These are phyloP conservation scores for Parafenestella ontariensis DNA, from an alignment of 2,329 filamentous ascomycete genomes.

Conservation along the genomic window DNA sequence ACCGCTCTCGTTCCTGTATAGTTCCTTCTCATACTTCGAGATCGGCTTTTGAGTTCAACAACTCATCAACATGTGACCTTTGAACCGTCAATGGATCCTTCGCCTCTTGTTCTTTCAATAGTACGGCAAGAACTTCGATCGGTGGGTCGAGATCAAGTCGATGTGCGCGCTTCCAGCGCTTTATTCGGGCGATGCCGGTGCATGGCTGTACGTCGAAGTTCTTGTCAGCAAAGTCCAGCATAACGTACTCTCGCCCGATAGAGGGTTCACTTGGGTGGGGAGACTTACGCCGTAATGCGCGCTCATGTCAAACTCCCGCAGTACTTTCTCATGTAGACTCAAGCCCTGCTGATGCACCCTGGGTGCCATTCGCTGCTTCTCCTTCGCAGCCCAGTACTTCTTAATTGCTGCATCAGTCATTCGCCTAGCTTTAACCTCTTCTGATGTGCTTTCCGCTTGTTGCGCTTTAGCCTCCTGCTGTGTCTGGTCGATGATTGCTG, in stretches of 20 bases:
- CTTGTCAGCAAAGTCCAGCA: conserved; percentile 16
- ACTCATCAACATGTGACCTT: conserved; percentile 76
- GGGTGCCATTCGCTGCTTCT: conserved; percentile 70
- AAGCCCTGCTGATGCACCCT: conserved; percentile 81
- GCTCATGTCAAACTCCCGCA: conserved; percentile 91
- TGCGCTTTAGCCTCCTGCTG: conserved; percentile 41
- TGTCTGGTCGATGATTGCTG: conserved; percentile 49
- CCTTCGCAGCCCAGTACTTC: conserved; percentile 78
- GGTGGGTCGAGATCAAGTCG: conserved; percentile 84
- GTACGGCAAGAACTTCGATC: conserved; percentile 85
- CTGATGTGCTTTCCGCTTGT: conserved; percentile 33
- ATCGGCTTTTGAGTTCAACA: conserved; percentile 60
- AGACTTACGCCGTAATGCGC: conserved; percentile 84
- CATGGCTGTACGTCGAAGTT: conserved; percentile 70
- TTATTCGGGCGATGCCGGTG: conserved; percentile 80
- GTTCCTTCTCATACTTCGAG: conserved; percentile 33
- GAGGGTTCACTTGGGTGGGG: neutral
- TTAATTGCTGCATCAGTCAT: conserved; percentile 73
- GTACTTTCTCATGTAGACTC: conserved; percentile 78
- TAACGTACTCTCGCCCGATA: conserved; percentile 30
- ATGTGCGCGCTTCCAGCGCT: conserved; percentile 88
- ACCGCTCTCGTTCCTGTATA: neutral
- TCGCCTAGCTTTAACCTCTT: conserved; percentile 66
- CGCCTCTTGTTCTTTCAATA: conserved; percentile 71
- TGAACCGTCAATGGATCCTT: conserved; percentile 63